Percentiles rank a stretch among this genome's conserved stretches.
Evolutionary conservation across 225 moss, liverwort and hornwort species (phyloP).

Genomic region (Ulota crispa): DNA sequence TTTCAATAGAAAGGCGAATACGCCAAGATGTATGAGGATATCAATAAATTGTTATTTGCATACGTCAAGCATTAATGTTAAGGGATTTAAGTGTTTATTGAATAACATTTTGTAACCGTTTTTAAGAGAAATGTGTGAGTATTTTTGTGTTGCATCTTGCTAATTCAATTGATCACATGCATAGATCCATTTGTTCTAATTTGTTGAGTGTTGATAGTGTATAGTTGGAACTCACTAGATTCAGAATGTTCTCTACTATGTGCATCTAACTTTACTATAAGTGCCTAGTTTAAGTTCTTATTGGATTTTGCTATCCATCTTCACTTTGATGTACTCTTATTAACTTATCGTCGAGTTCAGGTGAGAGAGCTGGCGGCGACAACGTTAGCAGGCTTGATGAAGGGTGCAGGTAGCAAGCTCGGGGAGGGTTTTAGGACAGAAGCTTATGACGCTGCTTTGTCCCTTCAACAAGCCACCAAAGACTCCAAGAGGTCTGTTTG

Average conservation of each 20-base stretch:
- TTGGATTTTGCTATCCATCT: neutral
- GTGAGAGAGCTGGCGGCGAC: slow-evolving; percentile 75
- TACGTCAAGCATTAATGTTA: neutral
- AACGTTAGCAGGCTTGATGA: slow-evolving; percentile 85
- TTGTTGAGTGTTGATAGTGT: slow-evolving; percentile 12
- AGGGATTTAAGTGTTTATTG: neutral
- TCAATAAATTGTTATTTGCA: neutral
- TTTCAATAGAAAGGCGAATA: neutral
- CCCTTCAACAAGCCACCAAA: slow-evolving; percentile 39
- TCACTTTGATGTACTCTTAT: neutral
- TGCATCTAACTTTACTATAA: neutral
- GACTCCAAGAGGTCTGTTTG: slow-evolving; percentile 38
- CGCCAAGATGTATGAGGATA: neutral
- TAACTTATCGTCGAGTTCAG: slow-evolving; percentile 28
- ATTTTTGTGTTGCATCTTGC: neutral
- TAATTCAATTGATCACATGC: neutral
- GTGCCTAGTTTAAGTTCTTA: neutral
- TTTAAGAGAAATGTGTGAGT: neutral
- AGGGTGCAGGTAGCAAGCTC: slow-evolving; percentile 71
- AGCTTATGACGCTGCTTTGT: slow-evolving; percentile 42
- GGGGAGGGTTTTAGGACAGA: slow-evolving; percentile 56
- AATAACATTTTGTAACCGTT: neutral
- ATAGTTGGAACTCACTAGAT: neutral
- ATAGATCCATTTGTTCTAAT: neutral
- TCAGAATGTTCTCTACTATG: neutral